Evolutionary conservation across 768 basidiomycete genomes (phyloP).

Genomic region (Terana coerulea): DNA sequence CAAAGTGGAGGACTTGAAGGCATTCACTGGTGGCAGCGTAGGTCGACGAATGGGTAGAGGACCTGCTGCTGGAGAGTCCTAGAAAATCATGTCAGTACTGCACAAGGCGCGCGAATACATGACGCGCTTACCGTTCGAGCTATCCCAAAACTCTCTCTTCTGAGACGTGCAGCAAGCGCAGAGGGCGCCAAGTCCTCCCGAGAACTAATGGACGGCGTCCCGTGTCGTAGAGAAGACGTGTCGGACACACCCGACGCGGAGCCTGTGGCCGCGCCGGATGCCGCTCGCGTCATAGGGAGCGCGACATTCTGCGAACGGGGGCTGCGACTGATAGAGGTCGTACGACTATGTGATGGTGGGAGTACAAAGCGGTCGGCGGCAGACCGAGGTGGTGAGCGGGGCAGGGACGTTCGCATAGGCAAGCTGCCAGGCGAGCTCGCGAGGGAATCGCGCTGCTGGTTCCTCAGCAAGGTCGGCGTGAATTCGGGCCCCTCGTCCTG

Average conservation of each 20-base stretch:
- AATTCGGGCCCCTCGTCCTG: constrained; percentile 64
- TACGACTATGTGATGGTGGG: constrained; percentile 31
- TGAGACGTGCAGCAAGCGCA: constrained; percentile 38
- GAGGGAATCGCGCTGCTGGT: constrained; percentile 56
- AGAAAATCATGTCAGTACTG: constrained; percentile 27
- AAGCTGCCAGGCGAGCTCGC: constrained; percentile 39
- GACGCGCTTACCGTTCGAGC: constrained; percentile 26
- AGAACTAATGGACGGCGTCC: constrained; percentile 31
- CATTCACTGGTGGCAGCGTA: constrained; percentile 38
- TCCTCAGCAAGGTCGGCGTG: constrained; percentile 67
- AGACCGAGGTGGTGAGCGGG: constrained; percentile 42
- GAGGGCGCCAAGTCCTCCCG: constrained; percentile 34
- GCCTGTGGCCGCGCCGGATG: constrained; percentile 26
- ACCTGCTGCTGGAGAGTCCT: constrained; percentile 19
- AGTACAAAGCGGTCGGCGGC: constrained; percentile 45
- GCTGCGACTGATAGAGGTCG: constrained; percentile 34
- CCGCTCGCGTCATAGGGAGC: constrained; percentile 32
- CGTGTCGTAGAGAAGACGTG: constrained; percentile 36
- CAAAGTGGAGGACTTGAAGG: constrained; percentile 49
- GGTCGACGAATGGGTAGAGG: constrained; percentile 44
- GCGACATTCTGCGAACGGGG: constrained; percentile 33
- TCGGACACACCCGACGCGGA: constrained; percentile 39
- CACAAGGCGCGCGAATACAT: constrained; percentile 9
- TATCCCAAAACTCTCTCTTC: constrained; percentile 47
- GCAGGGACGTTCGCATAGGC: constrained; percentile 38